Evolutionary conservation across 805 yeast genomes (phyloP).

Genomic region (Saturnispora silvae): DNA sequence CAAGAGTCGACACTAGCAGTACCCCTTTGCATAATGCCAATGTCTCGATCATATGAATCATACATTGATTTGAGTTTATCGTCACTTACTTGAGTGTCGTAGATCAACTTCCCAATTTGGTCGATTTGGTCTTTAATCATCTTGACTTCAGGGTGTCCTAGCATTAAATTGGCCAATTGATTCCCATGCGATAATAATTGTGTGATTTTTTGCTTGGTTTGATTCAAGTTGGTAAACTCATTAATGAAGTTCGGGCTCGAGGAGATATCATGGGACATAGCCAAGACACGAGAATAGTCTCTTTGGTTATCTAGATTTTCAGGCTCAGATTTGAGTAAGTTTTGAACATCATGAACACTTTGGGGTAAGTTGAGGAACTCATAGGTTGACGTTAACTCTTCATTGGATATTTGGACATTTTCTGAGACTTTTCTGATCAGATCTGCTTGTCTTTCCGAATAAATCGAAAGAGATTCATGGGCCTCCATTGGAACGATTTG

Average conservation of each 20-base stretch:
- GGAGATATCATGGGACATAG: constrained; percentile 26
- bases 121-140: constrained; percentile 42
- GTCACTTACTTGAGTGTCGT: constrained; percentile 55
- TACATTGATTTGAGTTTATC: constrained; percentile 39
- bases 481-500: constrained; percentile 78
- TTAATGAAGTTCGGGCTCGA: neutral
- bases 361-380: constrained; percentile 73
- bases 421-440: constrained; percentile 67
- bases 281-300: constrained; percentile 31
- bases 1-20: constrained; percentile 29
- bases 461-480: constrained; percentile 77
- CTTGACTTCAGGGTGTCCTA: constrained; percentile 4
- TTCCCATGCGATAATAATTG: constrained; percentile 6
- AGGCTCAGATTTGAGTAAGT: constrained; percentile 14
- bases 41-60: constrained; percentile 31
- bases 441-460: constrained; percentile 82
- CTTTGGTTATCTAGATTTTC: constrained; percentile 21
- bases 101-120: constrained; percentile 45
- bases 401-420: constrained; percentile 62
- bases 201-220: neutral
- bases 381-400: constrained; percentile 66
- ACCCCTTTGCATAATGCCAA: constrained; percentile 36
- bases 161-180: constrained; percentile 10
- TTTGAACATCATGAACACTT: constrained; percentile 44
- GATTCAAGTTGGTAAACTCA: neutral